Evolutionary conservation across 139 green algal genomes (phyloP), one percentile per base, ranked within the genome.

Genomic region (Coelastrella sp.): DNA sequence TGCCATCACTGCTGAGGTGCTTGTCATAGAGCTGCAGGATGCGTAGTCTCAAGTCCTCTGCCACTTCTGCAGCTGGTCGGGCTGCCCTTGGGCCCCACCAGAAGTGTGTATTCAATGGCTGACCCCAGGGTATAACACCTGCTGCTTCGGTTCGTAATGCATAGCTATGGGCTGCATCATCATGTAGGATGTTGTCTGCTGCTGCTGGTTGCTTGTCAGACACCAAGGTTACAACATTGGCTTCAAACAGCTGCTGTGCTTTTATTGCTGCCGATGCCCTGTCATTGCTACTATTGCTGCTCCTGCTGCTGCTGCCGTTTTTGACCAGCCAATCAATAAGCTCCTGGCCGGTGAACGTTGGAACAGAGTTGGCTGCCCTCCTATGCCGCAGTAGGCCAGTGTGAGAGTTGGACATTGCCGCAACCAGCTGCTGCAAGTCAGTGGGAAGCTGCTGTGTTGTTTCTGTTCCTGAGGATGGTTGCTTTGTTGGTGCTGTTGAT

Each of bases 21-120:
- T 70, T 78, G 68, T 97, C 96, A 87, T 98, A 99, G 25, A 99
- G 94, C 68, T 76, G 35, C 91, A 98, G 89, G 56, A 98, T 96
- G 9, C 90, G 84, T 6, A 14, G 66, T 0, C 97, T 91, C 87
- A 99, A 85, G 0, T 91, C 80, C 14, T 90, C 84, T 0, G 95
- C 93, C 19, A 99, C 96, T 59, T 95, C 94, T 87, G 93, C 63
- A 0, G 94, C 93, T 0, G 91, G 90, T 35, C 94, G 85, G 0
- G 93, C 92, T 7, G 87, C 76, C 10, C 93, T 93, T 78, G 87
- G 79, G 85, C 91, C 92, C 96, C 96, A 98, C 61, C 56, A 89
- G 63, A 93, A 95, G 78, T 94, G 94, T 61, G 86, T 90, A 75
- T 90, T 90, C 24, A 90, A 75, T 7, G 86, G 15, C 11, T 65